Base-by-base conservation (phyloP, 768 basidiomycete species). In the Mycena crocata region DNA sequence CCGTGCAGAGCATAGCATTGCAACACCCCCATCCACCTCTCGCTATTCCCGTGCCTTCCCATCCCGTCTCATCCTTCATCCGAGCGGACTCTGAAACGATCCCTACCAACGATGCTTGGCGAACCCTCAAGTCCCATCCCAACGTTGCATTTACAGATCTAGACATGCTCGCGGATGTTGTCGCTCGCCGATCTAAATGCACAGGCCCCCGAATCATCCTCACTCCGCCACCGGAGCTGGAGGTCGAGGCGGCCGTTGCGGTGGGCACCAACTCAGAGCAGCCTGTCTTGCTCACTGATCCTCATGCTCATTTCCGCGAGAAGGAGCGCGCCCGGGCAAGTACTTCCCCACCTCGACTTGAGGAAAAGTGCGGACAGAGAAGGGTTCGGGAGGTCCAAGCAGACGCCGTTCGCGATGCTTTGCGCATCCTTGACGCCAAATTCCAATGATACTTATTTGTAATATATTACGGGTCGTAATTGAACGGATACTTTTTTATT, bases 111-210 rank as follows among this genome's bases (percentile, higher is more conserved):
- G 89, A 90, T 61, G 94, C 94, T 10, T 96, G 94, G 93, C 87
- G 86, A 31, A 89, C 89, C 69, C 83, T 96, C 67, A 95, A 95
- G 79, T 87, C 89, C 14, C 95, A 97, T 77, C 95, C 95, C 2
- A 96, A 95, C 71, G 90, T 93, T 57, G 87, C 90, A 32, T 95
- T 95, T 75, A 88, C 93, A 17, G 93, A 96, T 78, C 82, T 97
- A 57, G 80, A 88, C 3, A 83, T 97, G 57, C 86, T 97, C 46
- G 95, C 95, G 3, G 94, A 94, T 56, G 95, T 97, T 44, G 94
- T 96, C 44, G 90, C 93, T 10, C 92, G 93, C 59, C 85, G 91
- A 56, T 90, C 93, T 45, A 90, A 87, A 75, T 95, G 93, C 74
- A 86, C 84, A 2, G 93, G 93, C 21, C 90, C 93, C 19, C 84